Evolutionary conservation across 2,329 filamentous ascomycete species (phyloP), one percentile per base, ranked within the genome.

Genomic region (Plenodomus lindquistii): DNA sequence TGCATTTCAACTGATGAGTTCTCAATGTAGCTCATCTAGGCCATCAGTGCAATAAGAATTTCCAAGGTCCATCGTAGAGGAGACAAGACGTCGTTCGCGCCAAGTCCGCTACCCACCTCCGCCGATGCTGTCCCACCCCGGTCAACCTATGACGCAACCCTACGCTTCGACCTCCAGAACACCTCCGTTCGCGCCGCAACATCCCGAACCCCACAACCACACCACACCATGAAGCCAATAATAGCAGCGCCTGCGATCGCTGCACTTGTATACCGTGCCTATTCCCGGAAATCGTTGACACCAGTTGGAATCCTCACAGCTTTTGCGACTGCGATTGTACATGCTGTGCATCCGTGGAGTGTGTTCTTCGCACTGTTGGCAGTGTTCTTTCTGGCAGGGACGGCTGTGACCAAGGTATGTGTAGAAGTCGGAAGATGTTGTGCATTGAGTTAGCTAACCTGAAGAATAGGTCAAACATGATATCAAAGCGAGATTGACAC

Each of bases 341-440:
- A 99, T 71, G 91, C 91, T 15, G 75, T 92, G n/a, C 92, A 97
- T 72, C 93, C 93, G 3, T 97, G 91, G 87, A 89, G 89, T 51
- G 78, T 92, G n/a, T 92, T 91, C n/a, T 95, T 97, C 74, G 82
- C 82, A 21, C 80, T 97, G 10, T 80, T 97, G 2, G 82, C 83
- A 41, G 82, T 91, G 29, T 97, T 97, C 77, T 97, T 96, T 73
- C 76, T 96, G 2, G 85, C 88, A 4, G 94, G 91, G 1, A 96
- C 88, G 1, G 79, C 85, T 42, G 91, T 86, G 1, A 97, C 93
- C 0, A 92, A 93, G 77, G 89, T 91, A 44, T 5, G 20, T 36
- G 47, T 7, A 8, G 6, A 31, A 15, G 15, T 49, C 27, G 4
- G 18, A 19, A 7, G 1, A n/a, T 42, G 29, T 42, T 13, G 9